phyloP scores from a whole-genome alignment of 2,329 filamentous ascomycete species.

The Aureobasidium sp. region DNA sequence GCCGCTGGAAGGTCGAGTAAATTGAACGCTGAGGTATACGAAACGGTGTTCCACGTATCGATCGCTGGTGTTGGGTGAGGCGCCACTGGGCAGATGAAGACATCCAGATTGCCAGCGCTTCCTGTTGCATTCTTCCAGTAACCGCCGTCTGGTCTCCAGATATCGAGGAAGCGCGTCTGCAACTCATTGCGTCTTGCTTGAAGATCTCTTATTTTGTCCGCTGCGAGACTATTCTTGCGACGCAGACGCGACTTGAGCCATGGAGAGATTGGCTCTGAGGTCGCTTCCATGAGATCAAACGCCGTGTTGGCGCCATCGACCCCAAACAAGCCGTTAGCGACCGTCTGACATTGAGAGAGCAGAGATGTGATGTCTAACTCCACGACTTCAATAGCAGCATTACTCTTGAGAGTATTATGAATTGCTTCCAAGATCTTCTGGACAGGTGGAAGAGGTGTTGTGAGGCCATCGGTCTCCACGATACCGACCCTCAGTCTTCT shows the following conservation, averaged over 20 bases:
- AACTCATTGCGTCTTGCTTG: constrained; percentile 45
- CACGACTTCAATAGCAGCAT: constrained; percentile 40
- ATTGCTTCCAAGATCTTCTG: constrained; percentile 38
- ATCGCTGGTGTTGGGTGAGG: constrained; percentile 55
- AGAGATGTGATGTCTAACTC: constrained; percentile 46
- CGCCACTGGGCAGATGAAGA: constrained; percentile 54
- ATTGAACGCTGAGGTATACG: constrained; percentile 54
- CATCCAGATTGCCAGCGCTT: constrained; percentile 34
- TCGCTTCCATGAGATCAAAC: constrained; percentile 48
- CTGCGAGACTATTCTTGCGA: constrained; percentile 37
- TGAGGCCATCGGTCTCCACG: constrained; percentile 41
- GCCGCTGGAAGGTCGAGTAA: constrained; percentile 55
- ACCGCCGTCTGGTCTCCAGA: constrained; percentile 43
- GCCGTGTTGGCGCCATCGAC: constrained; percentile 48
- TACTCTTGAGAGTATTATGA: constrained; percentile 26
- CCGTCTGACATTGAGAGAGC: constrained; percentile 46
- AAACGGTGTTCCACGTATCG: constrained; percentile 54
- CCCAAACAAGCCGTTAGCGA: constrained; percentile 50
- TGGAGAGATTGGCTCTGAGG: constrained; percentile 48
- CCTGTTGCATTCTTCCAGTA: constrained; percentile 20
- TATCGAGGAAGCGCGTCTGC: constrained; percentile 45
- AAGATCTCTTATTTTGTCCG: constrained; percentile 42
- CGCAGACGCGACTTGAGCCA: constrained; percentile 48
- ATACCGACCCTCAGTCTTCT: constrained; percentile 36
- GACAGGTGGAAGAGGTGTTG: constrained; percentile 45